Evolutionary conservation across 1,284 basidiomycete genomes (phyloP).

Genomic region (Cryptococcus jaspeensis): DNA sequence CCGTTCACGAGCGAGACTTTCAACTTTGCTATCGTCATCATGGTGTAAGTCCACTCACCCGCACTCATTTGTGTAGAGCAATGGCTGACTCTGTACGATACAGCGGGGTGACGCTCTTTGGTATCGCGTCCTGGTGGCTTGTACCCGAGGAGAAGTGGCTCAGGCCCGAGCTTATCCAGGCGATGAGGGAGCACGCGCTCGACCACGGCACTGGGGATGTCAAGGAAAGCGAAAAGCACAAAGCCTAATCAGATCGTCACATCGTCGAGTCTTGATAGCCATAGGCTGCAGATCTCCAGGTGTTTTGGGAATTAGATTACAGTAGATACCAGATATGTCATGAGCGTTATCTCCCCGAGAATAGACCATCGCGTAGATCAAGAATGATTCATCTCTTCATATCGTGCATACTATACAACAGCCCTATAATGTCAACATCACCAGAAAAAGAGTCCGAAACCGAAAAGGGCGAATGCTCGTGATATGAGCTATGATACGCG

Average conservation of each 20-base stretch:
- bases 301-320: too few relatives aligned
- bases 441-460: not conserved
- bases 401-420: constrained; percentile 7
- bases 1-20: constrained; percentile 40
- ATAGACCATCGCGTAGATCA: too few relatives aligned
- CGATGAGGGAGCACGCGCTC: constrained; percentile 28
- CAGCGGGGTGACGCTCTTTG: constrained; percentile 71
- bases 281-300: too few relatives aligned
- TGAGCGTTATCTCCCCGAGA: too few relatives aligned
- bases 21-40: constrained; percentile 59
- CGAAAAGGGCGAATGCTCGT: not conserved
- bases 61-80: too few relatives aligned
- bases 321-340: too few relatives aligned
- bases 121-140: constrained; percentile 69
- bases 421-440: constrained; percentile 8
- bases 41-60: constrained; percentile 3
- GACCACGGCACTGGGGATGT: too few relatives aligned
- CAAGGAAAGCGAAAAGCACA: too few relatives aligned
- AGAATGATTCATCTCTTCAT: not conserved
- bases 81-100: constrained; percentile 47
- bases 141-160: constrained; percentile 75
- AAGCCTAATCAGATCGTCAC: too few relatives aligned
- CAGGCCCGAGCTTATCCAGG: constrained; percentile 55
- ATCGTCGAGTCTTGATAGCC: too few relatives aligned
- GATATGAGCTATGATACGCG: not conserved